phyloP scores from a whole-genome alignment of 169 alveolate species.

The Eimeria falciformis region DNA sequence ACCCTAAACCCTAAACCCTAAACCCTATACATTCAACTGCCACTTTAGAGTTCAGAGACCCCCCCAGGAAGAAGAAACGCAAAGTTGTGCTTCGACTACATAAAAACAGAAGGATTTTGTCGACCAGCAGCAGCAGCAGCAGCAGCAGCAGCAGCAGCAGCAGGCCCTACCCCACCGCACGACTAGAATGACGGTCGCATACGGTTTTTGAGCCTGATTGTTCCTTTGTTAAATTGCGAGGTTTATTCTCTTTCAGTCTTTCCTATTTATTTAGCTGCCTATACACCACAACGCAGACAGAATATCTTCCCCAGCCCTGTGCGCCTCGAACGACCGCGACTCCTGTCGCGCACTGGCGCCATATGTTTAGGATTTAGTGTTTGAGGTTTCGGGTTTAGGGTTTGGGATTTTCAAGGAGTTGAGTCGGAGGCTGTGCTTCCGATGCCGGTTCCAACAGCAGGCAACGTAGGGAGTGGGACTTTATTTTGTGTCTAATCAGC shows the following conservation, averaged over 20 bases:
- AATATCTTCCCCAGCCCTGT: not conserved
- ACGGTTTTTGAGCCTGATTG: too few relatives aligned
- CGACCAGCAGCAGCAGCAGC: not conserved
- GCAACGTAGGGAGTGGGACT: too few relatives aligned
- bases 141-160: slow-evolving; percentile 19
- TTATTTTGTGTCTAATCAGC: not conserved
- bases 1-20: not conserved
- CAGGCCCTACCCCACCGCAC: not conserved
- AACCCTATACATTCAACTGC: not conserved
- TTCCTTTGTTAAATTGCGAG: too few relatives aligned
- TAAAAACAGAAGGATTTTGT: not conserved
- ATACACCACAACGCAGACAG: slow-evolving; percentile 6
- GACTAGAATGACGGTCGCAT: too few relatives aligned
- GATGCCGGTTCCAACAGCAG: too few relatives aligned
- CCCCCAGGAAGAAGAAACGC: not conserved
- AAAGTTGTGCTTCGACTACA: not conserved
- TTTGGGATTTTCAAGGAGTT: not conserved
- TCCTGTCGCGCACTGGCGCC: too few relatives aligned
- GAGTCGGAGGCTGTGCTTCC: not conserved
- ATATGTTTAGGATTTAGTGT: slow-evolving; percentile 41
- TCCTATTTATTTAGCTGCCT: not conserved
- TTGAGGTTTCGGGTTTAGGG: too few relatives aligned
- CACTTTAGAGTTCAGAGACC: not conserved
- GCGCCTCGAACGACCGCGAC: too few relatives aligned
- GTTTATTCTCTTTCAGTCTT: too few relatives aligned